These are phyloP conservation scores for Acanthamoeba lenticulata DNA, from an alignment of 208 protist species.

Conservation along the genomic window DNA sequence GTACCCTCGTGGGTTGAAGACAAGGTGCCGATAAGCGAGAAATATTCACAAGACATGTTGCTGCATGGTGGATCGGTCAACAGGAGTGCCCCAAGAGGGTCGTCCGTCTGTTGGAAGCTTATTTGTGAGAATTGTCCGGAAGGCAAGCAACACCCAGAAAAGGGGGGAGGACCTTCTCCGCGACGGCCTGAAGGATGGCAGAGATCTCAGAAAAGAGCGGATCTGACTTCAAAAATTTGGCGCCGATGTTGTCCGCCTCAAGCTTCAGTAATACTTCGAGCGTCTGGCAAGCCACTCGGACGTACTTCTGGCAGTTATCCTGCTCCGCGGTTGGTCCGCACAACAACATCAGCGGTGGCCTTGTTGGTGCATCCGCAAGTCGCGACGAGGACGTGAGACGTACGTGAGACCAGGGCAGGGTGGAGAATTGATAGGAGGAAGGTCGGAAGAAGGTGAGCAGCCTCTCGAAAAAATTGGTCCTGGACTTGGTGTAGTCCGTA, in stretches of 20 bases:
- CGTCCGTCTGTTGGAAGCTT: conserved; percentile 52
- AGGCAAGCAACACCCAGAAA: too few relatives aligned
- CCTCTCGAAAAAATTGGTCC: conserved; percentile 80
- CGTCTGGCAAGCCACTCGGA: conserved; percentile 65
- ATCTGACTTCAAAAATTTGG: conserved; percentile 50
- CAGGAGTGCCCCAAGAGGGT: neutral
- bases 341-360: too few relatives aligned
- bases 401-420: conserved; percentile 75
- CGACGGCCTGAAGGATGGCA: conserved; percentile 48
- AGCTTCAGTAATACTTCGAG: conserved; percentile 65
- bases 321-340: neutral
- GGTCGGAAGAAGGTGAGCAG: conserved; percentile 75
- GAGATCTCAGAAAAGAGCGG: conserved; percentile 44
- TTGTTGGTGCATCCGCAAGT: too few relatives aligned
- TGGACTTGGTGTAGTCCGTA: conserved; percentile 63
- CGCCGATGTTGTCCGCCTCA: neutral
- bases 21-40: conserved; percentile 77
- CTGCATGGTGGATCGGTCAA: conserved; percentile 14
- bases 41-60: conserved; percentile 80
- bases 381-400: neutral
- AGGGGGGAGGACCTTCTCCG: conserved; percentile 63
- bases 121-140: conserved; percentile 47
- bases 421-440: conserved; percentile 69
- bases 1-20: conserved; percentile 21
- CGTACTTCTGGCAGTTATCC: conserved; percentile 69